These are phyloP conservation scores for Candida easanensis DNA, from an alignment of 805 yeast genomes.

Conservation along the genomic window DNA sequence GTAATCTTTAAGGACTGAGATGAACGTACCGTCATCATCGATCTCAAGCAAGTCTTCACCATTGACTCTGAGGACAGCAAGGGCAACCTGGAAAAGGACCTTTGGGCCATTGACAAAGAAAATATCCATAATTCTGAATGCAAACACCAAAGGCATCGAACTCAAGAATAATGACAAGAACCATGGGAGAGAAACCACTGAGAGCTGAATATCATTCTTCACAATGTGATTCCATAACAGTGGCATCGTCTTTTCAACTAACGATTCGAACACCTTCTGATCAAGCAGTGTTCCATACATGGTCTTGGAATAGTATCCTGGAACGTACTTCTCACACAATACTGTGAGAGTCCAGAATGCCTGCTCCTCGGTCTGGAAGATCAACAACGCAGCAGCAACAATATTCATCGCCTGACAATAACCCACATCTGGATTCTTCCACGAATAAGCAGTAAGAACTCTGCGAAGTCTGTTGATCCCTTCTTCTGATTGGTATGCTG, in stretches of 20 bases:
- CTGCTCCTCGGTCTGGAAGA: slow-evolving; percentile 93
- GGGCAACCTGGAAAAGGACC: slow-evolving; percentile 86
- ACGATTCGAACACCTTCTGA: slow-evolving; percentile 87
- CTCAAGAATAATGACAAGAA: slow-evolving; percentile 85
- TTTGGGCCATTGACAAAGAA: slow-evolving; percentile 88
- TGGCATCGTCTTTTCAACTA: slow-evolving; percentile 90
- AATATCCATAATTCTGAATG: slow-evolving; percentile 87
- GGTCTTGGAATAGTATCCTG: slow-evolving; percentile 94
- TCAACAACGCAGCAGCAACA: slow-evolving; percentile 73
- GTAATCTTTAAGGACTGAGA: slow-evolving; percentile 79
- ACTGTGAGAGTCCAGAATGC: slow-evolving; percentile 90
- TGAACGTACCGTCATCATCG: slow-evolving; percentile 90
- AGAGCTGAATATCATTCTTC: slow-evolving; percentile 80
- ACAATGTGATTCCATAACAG: slow-evolving; percentile 78
- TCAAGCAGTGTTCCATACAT: slow-evolving; percentile 97
- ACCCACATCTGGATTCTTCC: slow-evolving; percentile 97
- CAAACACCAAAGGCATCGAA: slow-evolving; percentile 92
- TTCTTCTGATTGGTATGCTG: slow-evolving; percentile 83
- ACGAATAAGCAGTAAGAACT: slow-evolving; percentile 89
- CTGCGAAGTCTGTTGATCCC: slow-evolving; percentile 84
- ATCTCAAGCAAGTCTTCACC: slow-evolving; percentile 79
- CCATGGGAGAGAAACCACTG: slow-evolving; percentile 96
- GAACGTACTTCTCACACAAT: slow-evolving; percentile 80
- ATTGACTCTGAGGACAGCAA: slow-evolving; percentile 85
- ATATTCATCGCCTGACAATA: slow-evolving; percentile 99